Evolutionary conservation across 2,329 filamentous ascomycete genomes (phyloP), one percentile per base, ranked within the genome.

Genomic region (Pseudopyrenochaeta lycopersici): DNA sequence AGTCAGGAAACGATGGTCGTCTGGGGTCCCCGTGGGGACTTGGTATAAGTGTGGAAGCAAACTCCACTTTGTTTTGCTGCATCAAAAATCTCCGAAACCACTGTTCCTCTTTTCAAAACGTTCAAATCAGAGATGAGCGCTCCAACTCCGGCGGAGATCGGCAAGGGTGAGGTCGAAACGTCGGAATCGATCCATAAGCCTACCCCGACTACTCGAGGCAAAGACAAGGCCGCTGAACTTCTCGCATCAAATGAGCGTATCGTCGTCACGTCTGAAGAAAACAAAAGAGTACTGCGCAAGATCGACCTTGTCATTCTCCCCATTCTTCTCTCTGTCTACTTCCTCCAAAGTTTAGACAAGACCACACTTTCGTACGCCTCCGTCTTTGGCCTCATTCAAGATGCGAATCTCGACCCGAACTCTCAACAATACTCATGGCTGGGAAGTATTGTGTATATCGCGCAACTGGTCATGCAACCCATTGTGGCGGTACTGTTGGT

Each of bases 281-380:
- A 86, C 68, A 76, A 76, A 45, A 75, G 79, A 35, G 78, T 85
- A 5, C 71, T 85, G 33, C 76, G 78, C 23, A 78, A 77, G 57
- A 84, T 85, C 49, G 83, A 85, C 62, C 65, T 80, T 20, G 69
- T 77, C 45, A 77, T 85, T 18, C 71, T 85, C 11, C 82, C 83
- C 0, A 78, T 84, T 48, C 82, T 89, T 52, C 76, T 88, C 10
- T 78, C 80, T 6, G 84, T 87, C 17, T 89, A 88, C 71, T 88
- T 85, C 64, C 78, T 88, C 0, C 86, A 89, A 58, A 82, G 81
- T 10, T 77, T 88, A 5, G 86, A 88, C 74, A 89, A 89, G 70
- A 82, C 85, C 0, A 85, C 84, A 0, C 76, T 88, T 2, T 78
- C 75, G 2, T 89, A 88, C 62, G 84, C 84, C 2, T 87, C 85